These are phyloP conservation scores for Globisporangium nodosum DNA, from an alignment of 352 stramenopile species.

Conservation along the genomic window DNA sequence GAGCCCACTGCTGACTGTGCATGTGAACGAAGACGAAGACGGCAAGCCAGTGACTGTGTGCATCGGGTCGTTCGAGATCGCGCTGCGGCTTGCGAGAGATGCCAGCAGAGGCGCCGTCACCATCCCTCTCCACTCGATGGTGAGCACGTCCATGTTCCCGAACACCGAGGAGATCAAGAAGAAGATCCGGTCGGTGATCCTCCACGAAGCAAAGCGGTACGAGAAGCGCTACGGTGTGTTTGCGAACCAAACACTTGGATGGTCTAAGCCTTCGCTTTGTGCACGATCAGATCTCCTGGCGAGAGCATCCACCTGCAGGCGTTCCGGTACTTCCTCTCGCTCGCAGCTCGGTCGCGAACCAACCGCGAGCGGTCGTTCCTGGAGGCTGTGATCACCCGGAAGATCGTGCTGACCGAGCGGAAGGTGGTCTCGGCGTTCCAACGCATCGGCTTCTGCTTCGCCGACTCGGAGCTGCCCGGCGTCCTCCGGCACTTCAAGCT, in stretches of 20 bases:
- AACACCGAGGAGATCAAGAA: slow-evolving; percentile 40
- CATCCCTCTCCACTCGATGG: slow-evolving; percentile 57
- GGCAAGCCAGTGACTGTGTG: slow-evolving; percentile 10
- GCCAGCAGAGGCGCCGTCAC: slow-evolving; percentile 13
- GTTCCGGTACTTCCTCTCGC: slow-evolving; percentile 47
- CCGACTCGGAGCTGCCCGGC: slow-evolving; percentile 34
- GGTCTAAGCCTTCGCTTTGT: not conserved
- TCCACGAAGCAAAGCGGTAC: slow-evolving; percentile 60
- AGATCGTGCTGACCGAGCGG: slow-evolving; percentile 53
- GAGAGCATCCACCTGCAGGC: slow-evolving; percentile 56
- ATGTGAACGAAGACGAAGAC: slow-evolving; percentile 24
- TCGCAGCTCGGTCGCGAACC: slow-evolving; percentile 33
- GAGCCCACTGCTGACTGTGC: slow-evolving; percentile 40
- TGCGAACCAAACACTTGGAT: not conserved
- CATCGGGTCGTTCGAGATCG: slow-evolving; percentile 52
- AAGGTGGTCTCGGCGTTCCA: slow-evolving; percentile 43
- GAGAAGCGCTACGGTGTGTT: not conserved
- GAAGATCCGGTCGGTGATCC: slow-evolving; percentile 47
- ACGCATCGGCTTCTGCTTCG: slow-evolving; percentile 55
- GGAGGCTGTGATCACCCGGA: slow-evolving; percentile 58
- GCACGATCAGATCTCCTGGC: slow-evolving; percentile 25
- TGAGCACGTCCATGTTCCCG: slow-evolving; percentile 35
- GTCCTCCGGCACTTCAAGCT: slow-evolving; percentile 40
- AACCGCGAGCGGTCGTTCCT: slow-evolving; percentile 52
- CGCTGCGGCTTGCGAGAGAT: slow-evolving; percentile 32